phyloP scores from a whole-genome alignment of 1,284 basidiomycete genomes.

The Amylostereum chailletii region DNA sequence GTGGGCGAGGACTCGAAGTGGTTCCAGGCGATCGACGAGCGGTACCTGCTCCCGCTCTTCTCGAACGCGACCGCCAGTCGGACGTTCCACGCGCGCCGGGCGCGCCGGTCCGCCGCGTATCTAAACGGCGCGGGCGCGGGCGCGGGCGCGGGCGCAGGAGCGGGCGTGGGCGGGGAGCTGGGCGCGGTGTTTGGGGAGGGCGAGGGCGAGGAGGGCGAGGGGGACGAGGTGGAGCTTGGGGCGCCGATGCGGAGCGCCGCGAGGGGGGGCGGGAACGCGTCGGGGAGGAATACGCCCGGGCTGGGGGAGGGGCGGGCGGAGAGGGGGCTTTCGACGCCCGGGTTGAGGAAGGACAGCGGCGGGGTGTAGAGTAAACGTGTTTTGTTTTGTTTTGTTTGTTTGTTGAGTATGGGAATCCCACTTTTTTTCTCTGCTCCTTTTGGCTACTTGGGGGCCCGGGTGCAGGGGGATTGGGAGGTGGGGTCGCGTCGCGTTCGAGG shows the following conservation, averaged over 20 bases:
- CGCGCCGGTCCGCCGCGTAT: constrained; percentile 28
- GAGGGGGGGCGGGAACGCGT: constrained; percentile 16
- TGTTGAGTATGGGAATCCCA: too few species aligned
- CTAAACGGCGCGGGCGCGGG: too few species aligned
- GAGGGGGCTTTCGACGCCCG: constrained; percentile 47
- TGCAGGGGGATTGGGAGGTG: too few species aligned
- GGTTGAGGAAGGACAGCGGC: constrained; percentile 37
- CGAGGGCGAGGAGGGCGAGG: not conserved
- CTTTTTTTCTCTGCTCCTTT: too few species aligned
- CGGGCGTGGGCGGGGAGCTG: too few species aligned
- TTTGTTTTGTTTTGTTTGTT: too few species aligned
- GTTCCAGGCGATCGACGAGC: constrained; percentile 94
- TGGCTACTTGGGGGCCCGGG: too few species aligned
- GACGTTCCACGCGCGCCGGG: constrained; percentile 76
- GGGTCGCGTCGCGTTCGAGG: too few species aligned
- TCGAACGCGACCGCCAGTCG: constrained; percentile 89
- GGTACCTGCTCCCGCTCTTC: constrained; percentile 91
- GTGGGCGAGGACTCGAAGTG: constrained; percentile 69
- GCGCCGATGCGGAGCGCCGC: constrained; percentile 7
- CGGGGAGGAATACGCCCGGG: constrained; percentile 6
- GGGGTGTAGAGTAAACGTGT: constrained; percentile 8
- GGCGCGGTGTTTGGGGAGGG: not conserved
- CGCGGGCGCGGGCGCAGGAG: too few species aligned
- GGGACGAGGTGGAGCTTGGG: not conserved
- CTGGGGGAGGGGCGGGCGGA: constrained; percentile 46